Conservation (phyloP, 176 grass and related monocot species). For the Bromus sterilis region DNA sequence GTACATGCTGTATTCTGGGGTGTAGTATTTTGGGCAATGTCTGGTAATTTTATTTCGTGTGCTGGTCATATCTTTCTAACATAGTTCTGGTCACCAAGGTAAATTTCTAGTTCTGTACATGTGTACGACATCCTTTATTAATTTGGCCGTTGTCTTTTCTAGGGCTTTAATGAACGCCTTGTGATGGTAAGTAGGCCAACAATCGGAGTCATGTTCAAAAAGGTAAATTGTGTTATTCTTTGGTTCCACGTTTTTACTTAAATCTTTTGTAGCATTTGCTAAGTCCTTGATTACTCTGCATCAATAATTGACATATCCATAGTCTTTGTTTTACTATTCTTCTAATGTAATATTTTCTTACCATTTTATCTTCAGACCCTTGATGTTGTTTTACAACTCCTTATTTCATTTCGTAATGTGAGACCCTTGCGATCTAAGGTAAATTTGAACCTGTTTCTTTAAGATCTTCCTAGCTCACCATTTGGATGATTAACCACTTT, state of each 20-base stretch:
- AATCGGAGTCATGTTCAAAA: constrained; percentile 88
- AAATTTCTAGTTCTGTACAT: constrained; percentile 8
- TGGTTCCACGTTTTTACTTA: background rate
- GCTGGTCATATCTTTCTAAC: background rate
- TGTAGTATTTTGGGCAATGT: background rate
- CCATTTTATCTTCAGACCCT: constrained; percentile 48
- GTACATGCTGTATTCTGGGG: background rate
- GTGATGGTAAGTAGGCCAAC: constrained; percentile 67
- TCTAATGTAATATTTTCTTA: constrained; percentile 2
- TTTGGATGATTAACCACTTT: constrained; percentile 24
- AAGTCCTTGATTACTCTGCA: background rate
- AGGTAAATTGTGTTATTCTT: constrained; percentile 43
- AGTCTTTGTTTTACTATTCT: constrained; percentile 2
- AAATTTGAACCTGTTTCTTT: constrained; percentile 17
- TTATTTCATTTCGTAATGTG: constrained; percentile 63
- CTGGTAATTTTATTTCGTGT: background rate
- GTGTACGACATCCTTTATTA: constrained; percentile 12
- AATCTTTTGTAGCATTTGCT: background rate
- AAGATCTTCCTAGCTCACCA: background rate
- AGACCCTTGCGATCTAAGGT: constrained; percentile 82
- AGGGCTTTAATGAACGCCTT: constrained; percentile 95
- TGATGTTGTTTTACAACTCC: constrained; percentile 75
- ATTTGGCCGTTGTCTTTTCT: constrained; percentile 11
- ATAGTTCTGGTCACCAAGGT: background rate
- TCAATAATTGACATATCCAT: background rate